phyloP scores from a whole-genome alignment of 202 grass and related monocot genomes.

The Panicum hallii region DNA sequence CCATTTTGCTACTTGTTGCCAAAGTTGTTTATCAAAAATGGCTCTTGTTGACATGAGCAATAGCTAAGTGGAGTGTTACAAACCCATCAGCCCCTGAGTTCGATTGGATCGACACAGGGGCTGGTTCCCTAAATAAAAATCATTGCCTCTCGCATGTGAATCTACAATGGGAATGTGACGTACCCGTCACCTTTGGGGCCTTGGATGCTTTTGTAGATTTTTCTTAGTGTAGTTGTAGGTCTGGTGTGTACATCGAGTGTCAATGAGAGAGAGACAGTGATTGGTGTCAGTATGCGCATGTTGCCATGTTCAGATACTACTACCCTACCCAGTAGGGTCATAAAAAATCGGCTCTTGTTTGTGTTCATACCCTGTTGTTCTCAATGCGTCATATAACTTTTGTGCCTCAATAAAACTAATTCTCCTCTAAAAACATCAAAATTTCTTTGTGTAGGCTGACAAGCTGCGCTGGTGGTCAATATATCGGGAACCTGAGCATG shows the following conservation, averaged over 20 bases:
- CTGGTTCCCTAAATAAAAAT: conserved; percentile 3
- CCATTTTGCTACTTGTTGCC: conserved; percentile 21
- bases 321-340: neutral
- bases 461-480: conserved; percentile 98
- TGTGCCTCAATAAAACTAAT: neutral
- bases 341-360: conserved; percentile 6
- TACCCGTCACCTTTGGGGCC: neutral
- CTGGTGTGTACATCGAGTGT: neutral
- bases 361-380: conserved; percentile 31
- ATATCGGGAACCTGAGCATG: conserved; percentile 86
- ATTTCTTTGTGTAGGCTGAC: conserved; percentile 63
- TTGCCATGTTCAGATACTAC: neutral
- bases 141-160: neutral
- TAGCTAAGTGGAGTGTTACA: neutral
- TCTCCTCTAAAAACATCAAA: conserved; percentile 30
- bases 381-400: conserved; percentile 7
- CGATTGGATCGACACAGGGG: neutral
- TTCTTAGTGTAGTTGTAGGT: neutral
- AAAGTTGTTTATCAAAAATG: conserved; percentile 9
- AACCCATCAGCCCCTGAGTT: neutral
- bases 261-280: neutral
- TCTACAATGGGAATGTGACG: neutral
- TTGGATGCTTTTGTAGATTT: neutral
- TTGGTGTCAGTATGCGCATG: neutral
- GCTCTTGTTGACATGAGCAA: neutral